Evolutionary conservation across 1,139 yeast genomes (phyloP).

Genomic region (Yamadazyma taylorii): DNA sequence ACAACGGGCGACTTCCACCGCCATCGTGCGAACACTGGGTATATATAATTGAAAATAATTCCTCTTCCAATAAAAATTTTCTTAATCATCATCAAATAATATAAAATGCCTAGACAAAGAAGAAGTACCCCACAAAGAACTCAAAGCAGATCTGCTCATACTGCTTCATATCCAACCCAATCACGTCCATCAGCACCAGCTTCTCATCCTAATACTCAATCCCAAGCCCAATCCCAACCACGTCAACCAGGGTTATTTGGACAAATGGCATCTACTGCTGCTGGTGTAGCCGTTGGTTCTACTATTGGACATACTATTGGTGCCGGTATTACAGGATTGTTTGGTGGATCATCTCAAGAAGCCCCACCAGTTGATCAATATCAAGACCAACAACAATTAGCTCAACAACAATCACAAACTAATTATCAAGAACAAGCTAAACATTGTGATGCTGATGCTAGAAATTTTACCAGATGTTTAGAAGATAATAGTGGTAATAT

Average conservation of each 20-base stretch:
- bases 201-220: slow-evolving; percentile 31
- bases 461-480: slow-evolving; percentile 92
- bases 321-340: slow-evolving; percentile 86
- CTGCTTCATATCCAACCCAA: slow-evolving; percentile 62
- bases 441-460: slow-evolving; percentile 89
- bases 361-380: slow-evolving; percentile 46
- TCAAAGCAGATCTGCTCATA: slow-evolving; percentile 73
- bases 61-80: slow-evolving; percentile 5
- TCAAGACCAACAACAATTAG: slow-evolving; percentile 32
- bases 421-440: slow-evolving; percentile 49
- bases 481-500: slow-evolving; percentile 92
- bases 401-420: slow-evolving; percentile 32
- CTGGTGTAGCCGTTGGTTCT: slow-evolving; percentile 99
- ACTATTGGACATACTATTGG: slow-evolving; percentile 96
- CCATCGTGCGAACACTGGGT: slow-evolving; percentile 6
- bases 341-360: slow-evolving; percentile 74
- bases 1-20: neutral
- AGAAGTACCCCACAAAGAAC: slow-evolving; percentile 61
- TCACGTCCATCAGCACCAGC: slow-evolving; percentile 23
- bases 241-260: slow-evolving; percentile 83
- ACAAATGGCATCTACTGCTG: slow-evolving; percentile 98
- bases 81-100: neutral
- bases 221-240: slow-evolving; percentile 31
- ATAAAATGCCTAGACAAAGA: slow-evolving; percentile 60
- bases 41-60: slow-evolving; percentile 9